A percentile compares a stretch with the other conserved stretches of the same genome.
These are phyloP conservation scores for Artemisia argyi DNA, from an alignment of 129 eudicot genomes.

Conservation along the genomic window DNA sequence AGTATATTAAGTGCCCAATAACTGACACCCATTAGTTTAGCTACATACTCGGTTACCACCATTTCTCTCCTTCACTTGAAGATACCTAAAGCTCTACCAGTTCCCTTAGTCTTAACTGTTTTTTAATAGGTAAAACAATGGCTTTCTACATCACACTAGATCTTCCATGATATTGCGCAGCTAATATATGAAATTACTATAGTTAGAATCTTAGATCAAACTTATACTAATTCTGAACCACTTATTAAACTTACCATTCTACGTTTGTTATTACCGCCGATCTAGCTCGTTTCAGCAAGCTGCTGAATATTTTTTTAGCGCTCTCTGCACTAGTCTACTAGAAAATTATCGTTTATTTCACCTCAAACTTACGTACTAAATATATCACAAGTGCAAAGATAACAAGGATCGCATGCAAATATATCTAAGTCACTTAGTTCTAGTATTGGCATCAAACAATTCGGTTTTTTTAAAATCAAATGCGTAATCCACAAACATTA, in stretches of 20 bases:
- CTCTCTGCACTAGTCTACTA: not conserved
- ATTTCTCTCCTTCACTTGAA: not conserved
- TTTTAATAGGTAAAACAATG: too few species aligned
- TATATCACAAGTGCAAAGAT: not conserved
- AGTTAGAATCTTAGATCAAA: slow-evolving; percentile 8
- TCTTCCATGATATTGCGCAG: not conserved
- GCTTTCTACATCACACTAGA: not conserved
- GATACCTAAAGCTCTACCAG: not conserved
- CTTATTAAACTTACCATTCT: too few species aligned
- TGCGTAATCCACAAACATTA: not conserved
- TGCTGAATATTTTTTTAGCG: too few species aligned
- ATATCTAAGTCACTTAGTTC: not conserved
- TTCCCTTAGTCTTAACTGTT: not conserved
- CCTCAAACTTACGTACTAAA: not conserved
- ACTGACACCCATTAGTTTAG: not conserved
- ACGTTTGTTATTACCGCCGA: not conserved
- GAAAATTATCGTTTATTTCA: not conserved
- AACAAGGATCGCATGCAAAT: not conserved
- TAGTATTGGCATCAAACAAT: not conserved
- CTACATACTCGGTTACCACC: not conserved
- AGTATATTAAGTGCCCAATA: too few species aligned
- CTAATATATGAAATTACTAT: not conserved
- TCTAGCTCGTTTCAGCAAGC: too few species aligned
- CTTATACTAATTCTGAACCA: not conserved
- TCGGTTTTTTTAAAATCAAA: not conserved